Conservation (phyloP, 176 grass and related monocot genomes). For the Oryza officinalis region DNA sequence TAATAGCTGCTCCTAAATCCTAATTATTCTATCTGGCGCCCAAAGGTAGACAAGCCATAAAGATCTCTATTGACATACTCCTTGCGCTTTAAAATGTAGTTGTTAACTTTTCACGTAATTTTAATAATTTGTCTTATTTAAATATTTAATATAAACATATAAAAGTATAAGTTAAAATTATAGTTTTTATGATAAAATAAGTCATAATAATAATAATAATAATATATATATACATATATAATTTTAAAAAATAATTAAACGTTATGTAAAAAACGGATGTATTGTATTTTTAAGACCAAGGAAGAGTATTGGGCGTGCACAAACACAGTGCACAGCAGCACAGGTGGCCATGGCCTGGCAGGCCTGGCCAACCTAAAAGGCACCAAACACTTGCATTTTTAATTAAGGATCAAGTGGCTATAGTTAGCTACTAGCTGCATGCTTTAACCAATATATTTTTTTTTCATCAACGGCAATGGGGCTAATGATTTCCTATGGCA, state of each 20-base stretch:
- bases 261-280: too few relatives aligned
- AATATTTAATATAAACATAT: too few relatives aligned
- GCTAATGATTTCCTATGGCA: slow-evolving; percentile 21
- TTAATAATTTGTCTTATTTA: too few relatives aligned
- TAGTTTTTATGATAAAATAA: too few relatives aligned
- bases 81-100: too few relatives aligned
- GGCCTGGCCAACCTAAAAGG: slow-evolving; percentile 2
- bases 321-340: neutral
- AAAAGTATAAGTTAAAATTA: too few relatives aligned
- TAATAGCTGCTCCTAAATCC: neutral
- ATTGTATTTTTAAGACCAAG: too few relatives aligned
- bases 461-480: slow-evolving; percentile 29
- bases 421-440: neutral
- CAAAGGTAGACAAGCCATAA: neutral
- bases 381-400: neutral
- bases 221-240: too few relatives aligned
- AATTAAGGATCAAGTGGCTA: neutral
- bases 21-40: neutral
- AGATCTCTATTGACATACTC: neutral
- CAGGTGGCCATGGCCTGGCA: neutral
- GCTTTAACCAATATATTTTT: neutral
- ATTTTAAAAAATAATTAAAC: too few relatives aligned
- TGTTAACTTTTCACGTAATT: too few relatives aligned
- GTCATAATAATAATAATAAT: too few relatives aligned
- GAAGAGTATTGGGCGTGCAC: neutral